Conservation (phyloP, 202 grass and related monocot species). For the Dendrocalamus latiflorus region DNA sequence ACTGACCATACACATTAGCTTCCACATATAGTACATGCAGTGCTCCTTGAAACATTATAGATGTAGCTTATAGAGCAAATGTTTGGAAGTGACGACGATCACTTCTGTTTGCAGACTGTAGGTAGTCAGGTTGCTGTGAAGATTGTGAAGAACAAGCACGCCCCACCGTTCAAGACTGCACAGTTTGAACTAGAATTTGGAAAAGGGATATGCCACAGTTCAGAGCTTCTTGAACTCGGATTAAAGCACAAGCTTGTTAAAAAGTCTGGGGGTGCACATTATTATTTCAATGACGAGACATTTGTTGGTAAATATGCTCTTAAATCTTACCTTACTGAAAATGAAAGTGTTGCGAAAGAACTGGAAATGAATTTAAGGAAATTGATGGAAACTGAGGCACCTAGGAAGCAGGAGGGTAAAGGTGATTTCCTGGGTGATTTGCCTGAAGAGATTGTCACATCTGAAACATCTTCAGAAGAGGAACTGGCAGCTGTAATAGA, state of each 20-base stretch:
- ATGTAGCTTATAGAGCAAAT: neutral
- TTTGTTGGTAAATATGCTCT: conserved; percentile 63
- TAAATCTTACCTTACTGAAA: conserved; percentile 49
- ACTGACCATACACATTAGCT: neutral
- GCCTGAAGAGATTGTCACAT: conserved; percentile 37
- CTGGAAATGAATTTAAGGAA: conserved; percentile 48
- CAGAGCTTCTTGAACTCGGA: conserved; percentile 36
- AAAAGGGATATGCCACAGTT: conserved; percentile 78
- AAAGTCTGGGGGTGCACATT: neutral
- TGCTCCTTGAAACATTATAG: neutral
- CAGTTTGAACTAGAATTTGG: conserved; percentile 92
- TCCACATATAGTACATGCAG: neutral
- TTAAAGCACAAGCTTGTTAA: too few relatives aligned
- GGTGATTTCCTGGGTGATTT: conserved; percentile 2
- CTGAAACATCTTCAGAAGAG: conserved; percentile 51
- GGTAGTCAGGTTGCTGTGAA: conserved; percentile 85
- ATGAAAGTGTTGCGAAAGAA: conserved; percentile 48
- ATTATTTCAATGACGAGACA: conserved; percentile 45
- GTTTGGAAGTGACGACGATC: neutral
- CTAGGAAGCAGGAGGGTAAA: conserved; percentile 38
- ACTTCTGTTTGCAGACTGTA: conserved; percentile 52
- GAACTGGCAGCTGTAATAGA: conserved; percentile 44
- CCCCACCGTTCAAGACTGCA: conserved; percentile 77
- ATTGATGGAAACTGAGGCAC: conserved; percentile 33
- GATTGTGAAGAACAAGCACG: conserved; percentile 95